Conservation (phyloP, 805 yeast species). For the Suhomyces sp. region DNA sequence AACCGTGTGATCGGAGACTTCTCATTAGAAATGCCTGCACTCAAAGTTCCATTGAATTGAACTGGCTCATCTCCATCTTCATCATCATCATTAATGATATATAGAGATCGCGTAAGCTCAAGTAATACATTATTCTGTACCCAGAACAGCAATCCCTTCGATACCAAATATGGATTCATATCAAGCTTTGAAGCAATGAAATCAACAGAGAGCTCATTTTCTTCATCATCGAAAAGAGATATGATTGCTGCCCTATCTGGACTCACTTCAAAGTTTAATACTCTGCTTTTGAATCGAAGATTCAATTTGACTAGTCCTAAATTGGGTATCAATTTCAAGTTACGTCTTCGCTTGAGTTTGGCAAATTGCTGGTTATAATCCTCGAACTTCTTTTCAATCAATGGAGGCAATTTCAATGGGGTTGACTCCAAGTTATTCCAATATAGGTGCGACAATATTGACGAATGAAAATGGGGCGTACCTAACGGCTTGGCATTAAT, state of each 20-base stretch:
- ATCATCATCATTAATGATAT: slow-evolving; percentile 40
- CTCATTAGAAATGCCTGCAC: not conserved
- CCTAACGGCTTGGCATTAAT: slow-evolving; percentile 17
- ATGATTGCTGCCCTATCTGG: slow-evolving; percentile 73
- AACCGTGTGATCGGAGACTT: not conserved
- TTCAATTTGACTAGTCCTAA: slow-evolving; percentile 64
- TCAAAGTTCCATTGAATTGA: not conserved
- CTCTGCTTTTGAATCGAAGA: slow-evolving; percentile 44
- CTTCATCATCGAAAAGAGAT: slow-evolving; percentile 41
- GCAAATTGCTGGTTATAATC: slow-evolving; percentile 46
- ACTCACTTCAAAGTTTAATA: slow-evolving; percentile 47
- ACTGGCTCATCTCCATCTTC: not conserved
- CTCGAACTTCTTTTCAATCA: slow-evolving; percentile 41
- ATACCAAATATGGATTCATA: slow-evolving; percentile 43
- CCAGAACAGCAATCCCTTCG: slow-evolving; percentile 58
- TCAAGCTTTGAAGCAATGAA: slow-evolving; percentile 35
- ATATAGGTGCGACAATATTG: slow-evolving; percentile 71
- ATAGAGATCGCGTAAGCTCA: slow-evolving; percentile 32
- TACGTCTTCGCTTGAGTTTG: slow-evolving; percentile 53
- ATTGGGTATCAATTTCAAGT: slow-evolving; percentile 54
- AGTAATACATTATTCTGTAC: slow-evolving; percentile 52
- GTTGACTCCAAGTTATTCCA: slow-evolving; percentile 54
- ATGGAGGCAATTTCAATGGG: slow-evolving; percentile 49
- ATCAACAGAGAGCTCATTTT: slow-evolving; percentile 31
- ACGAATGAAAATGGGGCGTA: slow-evolving; percentile 59